A percentile compares a stretch with the other conserved stretches of the same genome.
These are phyloP conservation scores for Chrysosporium keratinophilum DNA, from an alignment of 2,329 filamentous ascomycete species.

Conservation along the genomic window DNA sequence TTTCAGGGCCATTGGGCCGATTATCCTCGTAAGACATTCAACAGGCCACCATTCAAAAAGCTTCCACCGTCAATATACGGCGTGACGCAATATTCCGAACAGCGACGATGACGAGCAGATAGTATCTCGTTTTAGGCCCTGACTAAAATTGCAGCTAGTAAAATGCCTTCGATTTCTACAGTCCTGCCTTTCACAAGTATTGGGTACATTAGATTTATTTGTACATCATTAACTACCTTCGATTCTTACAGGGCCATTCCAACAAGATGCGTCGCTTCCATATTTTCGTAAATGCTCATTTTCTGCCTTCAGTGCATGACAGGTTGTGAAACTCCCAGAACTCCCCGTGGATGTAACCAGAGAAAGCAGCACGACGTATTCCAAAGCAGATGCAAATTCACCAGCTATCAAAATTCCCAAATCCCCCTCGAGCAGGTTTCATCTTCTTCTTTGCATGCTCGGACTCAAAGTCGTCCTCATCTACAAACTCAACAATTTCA, in stretches of 20 bases:
- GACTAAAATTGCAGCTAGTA: no score
- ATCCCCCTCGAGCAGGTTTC: conserved; percentile 51
- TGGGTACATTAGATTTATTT: no score
- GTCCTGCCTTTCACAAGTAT: no score
- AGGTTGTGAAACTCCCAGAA: not conserved
- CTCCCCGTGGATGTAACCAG: not conserved
- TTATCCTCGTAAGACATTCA: conserved; percentile 1
- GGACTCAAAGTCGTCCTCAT: conserved; percentile 52
- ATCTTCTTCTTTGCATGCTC: conserved; percentile 72
- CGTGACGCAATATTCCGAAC: not conserved
- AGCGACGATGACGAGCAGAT: not conserved
- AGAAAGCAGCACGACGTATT: not conserved
- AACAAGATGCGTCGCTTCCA: no score
- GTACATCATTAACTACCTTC: no score
- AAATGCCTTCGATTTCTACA: no score
- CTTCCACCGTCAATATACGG: not conserved
- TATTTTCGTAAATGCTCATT: not conserved
- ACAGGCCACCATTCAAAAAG: not conserved
- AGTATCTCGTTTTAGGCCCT: no score
- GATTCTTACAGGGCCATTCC: no score
- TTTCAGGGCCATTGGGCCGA: conserved; percentile 20
- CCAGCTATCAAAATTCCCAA: conserved; percentile 94
- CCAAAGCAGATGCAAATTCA: conserved; percentile 28
- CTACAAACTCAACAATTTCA: conserved; percentile 51
- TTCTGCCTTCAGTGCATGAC: not conserved